Percentiles rank a stretch among this genome's conserved stretches.
Evolutionary conservation across 495 filamentous ascomycete genomes (phyloP).

Genomic region (Astrothelium macrocarpum): DNA sequence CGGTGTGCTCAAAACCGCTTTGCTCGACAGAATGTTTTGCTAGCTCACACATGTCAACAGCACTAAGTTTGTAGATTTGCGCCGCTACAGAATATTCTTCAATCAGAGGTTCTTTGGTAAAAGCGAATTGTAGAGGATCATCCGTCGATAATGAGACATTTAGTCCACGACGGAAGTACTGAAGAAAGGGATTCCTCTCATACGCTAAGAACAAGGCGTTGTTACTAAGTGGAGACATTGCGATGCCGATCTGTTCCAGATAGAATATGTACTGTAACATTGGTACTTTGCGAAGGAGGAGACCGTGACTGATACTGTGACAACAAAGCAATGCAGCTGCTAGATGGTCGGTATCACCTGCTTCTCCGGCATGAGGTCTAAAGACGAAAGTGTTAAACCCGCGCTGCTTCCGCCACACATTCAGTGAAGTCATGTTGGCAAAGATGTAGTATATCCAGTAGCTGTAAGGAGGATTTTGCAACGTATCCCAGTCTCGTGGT

Average conservation of each 20-base stretch:
- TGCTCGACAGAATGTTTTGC: constrained; percentile 92
- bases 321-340: constrained; percentile 87
- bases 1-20: constrained; percentile 78
- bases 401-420: constrained; percentile 77
- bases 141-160: constrained; percentile 96
- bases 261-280: constrained; percentile 96
- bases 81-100: constrained; percentile 97
- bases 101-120: constrained; percentile 95
- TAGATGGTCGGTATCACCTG: constrained; percentile 91
- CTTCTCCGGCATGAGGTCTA: constrained; percentile 92
- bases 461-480: constrained; percentile 94
- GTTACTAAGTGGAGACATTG: constrained; percentile 97
- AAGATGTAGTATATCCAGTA: constrained; percentile 99
- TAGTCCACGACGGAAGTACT: constrained; percentile 86
- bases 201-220: constrained; percentile 96
- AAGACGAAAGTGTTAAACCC: constrained; percentile 95
- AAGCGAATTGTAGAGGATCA: constrained; percentile 95
- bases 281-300: constrained; percentile 87
- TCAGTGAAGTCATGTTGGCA: constrained; percentile 86
- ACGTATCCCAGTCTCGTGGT: constrained; percentile 75
- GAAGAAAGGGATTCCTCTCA: constrained; percentile 89
- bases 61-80: constrained; percentile 95
- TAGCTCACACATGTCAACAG: constrained; percentile 97
- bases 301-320: constrained; percentile 94
- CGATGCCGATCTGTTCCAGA: constrained; percentile 93